These are phyloP conservation scores for Yamadazyma blattariae DNA, from an alignment of 1,139 yeast genomes.

Conservation along the genomic window DNA sequence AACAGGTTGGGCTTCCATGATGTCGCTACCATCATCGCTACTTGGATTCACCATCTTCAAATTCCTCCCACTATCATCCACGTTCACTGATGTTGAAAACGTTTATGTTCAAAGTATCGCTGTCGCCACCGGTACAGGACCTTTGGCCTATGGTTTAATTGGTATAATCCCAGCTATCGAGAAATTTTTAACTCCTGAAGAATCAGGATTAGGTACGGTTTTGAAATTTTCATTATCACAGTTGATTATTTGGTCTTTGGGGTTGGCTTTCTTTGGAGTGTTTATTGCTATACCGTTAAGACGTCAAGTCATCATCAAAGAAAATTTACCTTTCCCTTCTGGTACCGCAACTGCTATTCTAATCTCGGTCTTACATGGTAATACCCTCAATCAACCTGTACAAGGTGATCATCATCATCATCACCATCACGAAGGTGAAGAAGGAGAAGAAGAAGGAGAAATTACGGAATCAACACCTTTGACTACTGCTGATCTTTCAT, in stretches of 20 bases:
- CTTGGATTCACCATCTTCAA: constrained; percentile 82
- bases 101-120: constrained; percentile 91
- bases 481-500: too few relatives aligned
- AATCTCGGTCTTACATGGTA: constrained; percentile 80
- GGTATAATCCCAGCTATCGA: constrained; percentile 98
- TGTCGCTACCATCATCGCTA: constrained; percentile 95
- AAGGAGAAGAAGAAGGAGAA: neutral
- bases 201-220: constrained; percentile 58
- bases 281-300: constrained; percentile 91
- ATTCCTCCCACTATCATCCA: constrained; percentile 40
- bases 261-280: constrained; percentile 90
- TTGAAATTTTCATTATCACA: constrained; percentile 44
- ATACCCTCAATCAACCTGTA: constrained; percentile 32
- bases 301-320: constrained; percentile 78
- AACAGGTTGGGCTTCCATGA: constrained; percentile 99
- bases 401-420: too few relatives aligned
- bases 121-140: constrained; percentile 97
- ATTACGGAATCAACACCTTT: neutral
- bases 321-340: constrained; percentile 87
- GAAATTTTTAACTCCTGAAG: constrained; percentile 74
- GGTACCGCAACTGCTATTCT: constrained; percentile 96
- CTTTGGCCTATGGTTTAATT: constrained; percentile 88
- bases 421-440: too few relatives aligned
- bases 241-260: constrained; percentile 76
- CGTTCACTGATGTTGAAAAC: constrained; percentile 86